These are phyloP conservation scores for Aspergillus texensis DNA, from an alignment of 2,329 filamentous ascomycete species.

Conservation along the genomic window DNA sequence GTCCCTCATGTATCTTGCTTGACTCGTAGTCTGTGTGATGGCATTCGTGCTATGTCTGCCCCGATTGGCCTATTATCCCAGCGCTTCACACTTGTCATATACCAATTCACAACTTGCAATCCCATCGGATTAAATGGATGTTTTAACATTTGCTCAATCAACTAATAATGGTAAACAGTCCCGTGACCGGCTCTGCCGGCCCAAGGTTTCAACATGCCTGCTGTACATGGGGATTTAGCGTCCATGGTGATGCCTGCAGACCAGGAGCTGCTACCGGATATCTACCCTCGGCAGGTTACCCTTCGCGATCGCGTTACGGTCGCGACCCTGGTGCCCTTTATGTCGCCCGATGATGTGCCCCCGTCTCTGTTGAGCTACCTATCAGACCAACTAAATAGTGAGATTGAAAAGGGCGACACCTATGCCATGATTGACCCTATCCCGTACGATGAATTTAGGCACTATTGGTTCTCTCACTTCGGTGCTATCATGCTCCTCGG, in stretches of 20 bases:
- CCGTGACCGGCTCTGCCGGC: conserved; percentile 33
- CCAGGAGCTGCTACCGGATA: conserved; percentile 64
- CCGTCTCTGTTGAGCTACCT: conserved; percentile 74
- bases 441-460: conserved; percentile 71
- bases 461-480: conserved; percentile 92
- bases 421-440: conserved; percentile 85
- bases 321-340: conserved; percentile 82
- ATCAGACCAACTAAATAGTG: conserved; percentile 81
- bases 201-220: conserved; percentile 37
- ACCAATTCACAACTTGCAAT: not conserved
- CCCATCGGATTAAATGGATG: not conserved
- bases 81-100: not conserved
- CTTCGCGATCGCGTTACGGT: conserved; percentile 81
- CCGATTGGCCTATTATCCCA: not conserved
- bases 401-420: conserved; percentile 89
- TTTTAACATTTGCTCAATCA: conserved; percentile 7
- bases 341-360: conserved; percentile 75
- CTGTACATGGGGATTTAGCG: conserved; percentile 39
- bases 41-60: not conserved
- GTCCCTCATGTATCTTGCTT: conserved; percentile 1
- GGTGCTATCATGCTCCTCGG: conserved; percentile 85
- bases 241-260: conserved; percentile 34
- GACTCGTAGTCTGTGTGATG: conserved; percentile 1
- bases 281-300: conserved; percentile 75
- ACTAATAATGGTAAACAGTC: conserved; percentile 41